Percentiles rank a stretch among this genome's conserved stretches.
phyloP scores from a whole-genome alignment of 73 alveolate species.

The Vitrella brassicaformis region DNA sequence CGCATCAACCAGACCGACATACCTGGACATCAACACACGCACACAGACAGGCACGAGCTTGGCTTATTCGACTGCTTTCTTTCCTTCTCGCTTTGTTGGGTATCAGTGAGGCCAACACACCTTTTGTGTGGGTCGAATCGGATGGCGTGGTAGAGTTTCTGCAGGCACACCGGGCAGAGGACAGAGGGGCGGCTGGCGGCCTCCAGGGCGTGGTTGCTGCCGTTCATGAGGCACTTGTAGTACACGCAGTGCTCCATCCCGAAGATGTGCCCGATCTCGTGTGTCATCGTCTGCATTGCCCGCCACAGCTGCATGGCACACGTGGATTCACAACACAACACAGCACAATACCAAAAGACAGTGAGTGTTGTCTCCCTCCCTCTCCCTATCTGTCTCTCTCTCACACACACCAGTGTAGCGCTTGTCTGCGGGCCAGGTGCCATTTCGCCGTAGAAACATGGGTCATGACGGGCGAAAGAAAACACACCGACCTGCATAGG shows the following conservation, averaged over 20 bases:
- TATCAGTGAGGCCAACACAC: too few species aligned
- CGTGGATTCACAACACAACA: background rate
- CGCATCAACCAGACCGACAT: too few species aligned
- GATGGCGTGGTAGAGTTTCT: background rate
- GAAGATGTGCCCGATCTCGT: slow-evolving; percentile 83
- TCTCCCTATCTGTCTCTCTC: background rate
- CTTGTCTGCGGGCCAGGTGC: slow-evolving; percentile 24
- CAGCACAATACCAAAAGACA: background rate
- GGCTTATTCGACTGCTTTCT: too few species aligned
- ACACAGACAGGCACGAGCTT: too few species aligned
- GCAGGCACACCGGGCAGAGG: slow-evolving; percentile 30
- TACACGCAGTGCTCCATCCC: slow-evolving; percentile 78
- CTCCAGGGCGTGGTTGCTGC: slow-evolving; percentile 29
- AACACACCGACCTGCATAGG: slow-evolving; percentile 39
- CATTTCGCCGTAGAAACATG: slow-evolving; percentile 22
- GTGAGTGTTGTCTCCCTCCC: background rate
- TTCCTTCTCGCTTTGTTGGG: too few species aligned
- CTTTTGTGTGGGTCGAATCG: too few species aligned
- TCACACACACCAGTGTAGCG: background rate
- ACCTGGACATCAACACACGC: too few species aligned
- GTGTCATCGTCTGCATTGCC: slow-evolving; percentile 64
- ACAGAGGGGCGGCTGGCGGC: slow-evolving; percentile 11
- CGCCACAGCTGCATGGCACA: background rate
- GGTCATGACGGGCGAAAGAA: slow-evolving; percentile 56
- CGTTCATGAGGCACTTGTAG: slow-evolving; percentile 82